Base-by-base conservation (phyloP, 495 filamentous ascomycete species). In the Cercophora samala region DNA sequence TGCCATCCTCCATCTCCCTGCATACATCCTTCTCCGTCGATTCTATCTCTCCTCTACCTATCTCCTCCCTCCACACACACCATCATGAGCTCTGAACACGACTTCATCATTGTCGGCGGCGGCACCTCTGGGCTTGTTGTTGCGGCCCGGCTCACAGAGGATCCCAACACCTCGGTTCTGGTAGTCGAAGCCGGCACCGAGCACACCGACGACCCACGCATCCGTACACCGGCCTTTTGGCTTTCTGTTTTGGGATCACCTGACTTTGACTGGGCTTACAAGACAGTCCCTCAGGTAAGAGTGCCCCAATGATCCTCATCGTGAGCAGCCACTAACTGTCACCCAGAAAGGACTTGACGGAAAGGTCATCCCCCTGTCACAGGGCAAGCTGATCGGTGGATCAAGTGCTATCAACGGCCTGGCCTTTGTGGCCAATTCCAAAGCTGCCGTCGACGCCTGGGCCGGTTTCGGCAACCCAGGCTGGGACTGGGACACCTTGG, bases 71-170 rank as follows among this genome's bases (percentile, higher is more conserved):
- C 3, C 26, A 29, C 26, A 29, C 26, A 29, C 26, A 26, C 23
- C 22, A 59, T n/a, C 2, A 59, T 59, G 60, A 6, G 11, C 37
- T 62, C 60, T 18, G 24, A 42, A 42, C 62, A 78, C 61, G 79
- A 82, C 69, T 82, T 80, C 51, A 71, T 83, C 37, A 69, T 84
- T 19, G 72, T 83, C 21, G 82, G 82, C 42, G 81, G 81, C 55
- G 82, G 82, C 26, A 85, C 83, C 9, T 73, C 76, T 55, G 83
- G 83, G 32, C 75, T 86, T 22, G 79, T 78, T 6, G 69, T 84
- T 6, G 83, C 84, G 3, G 79, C 77, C 68, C 75, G 82, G 6
- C 78, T 86, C 6, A 82, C 81, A 8, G 81, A 83, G 65, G 70
- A 78, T 54, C 64, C 77, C 1, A 66, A 78, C 58, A 65, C 80